phyloP scores from a whole-genome alignment of 1,284 basidiomycete genomes.

The Marasmius tenuissimus region DNA sequence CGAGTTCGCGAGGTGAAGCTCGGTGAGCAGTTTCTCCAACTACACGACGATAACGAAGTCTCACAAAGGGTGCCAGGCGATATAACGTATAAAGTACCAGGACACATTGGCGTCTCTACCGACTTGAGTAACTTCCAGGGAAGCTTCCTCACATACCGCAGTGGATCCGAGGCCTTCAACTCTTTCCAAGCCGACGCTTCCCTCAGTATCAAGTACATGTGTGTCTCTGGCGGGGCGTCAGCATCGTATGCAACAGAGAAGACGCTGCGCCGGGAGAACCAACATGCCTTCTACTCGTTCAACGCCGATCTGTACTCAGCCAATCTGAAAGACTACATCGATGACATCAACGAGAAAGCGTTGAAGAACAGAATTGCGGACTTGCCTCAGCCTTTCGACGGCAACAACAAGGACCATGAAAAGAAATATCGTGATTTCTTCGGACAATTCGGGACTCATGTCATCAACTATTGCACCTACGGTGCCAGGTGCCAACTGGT shows the following conservation, averaged over 20 bases:
- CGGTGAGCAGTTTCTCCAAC: neutral
- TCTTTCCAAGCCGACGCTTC: neutral
- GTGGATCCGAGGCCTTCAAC: neutral
- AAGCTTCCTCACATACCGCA: constrained; percentile 1
- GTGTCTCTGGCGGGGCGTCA: neutral
- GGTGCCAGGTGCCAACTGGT: constrained; percentile 9
- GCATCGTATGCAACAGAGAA: constrained; percentile 3
- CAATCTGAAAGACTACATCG: constrained; percentile 3
- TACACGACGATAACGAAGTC: neutral
- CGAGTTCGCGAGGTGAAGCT: neutral
- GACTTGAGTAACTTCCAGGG: constrained; percentile 1
- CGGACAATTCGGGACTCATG: constrained; percentile 5
- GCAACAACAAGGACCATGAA: neutral
- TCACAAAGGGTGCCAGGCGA: neutral
- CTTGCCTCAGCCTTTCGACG: constrained; percentile 4
- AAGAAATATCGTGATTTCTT: constrained; percentile 8
- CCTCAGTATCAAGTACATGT: neutral
- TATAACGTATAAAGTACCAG: neutral
- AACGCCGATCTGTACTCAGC: constrained; percentile 7
- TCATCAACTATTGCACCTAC: constrained; percentile 5
- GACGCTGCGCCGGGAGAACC: neutral
- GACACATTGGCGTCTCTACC: neutral
- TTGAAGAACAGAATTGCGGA: neutral
- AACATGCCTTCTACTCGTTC: constrained; percentile 5
- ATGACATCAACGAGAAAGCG: constrained; percentile 7